Evolutionary conservation across 2,329 filamentous ascomycete genomes (phyloP), one percentile per base, ranked within the genome.

Genomic region (Beauveria australis): DNA sequence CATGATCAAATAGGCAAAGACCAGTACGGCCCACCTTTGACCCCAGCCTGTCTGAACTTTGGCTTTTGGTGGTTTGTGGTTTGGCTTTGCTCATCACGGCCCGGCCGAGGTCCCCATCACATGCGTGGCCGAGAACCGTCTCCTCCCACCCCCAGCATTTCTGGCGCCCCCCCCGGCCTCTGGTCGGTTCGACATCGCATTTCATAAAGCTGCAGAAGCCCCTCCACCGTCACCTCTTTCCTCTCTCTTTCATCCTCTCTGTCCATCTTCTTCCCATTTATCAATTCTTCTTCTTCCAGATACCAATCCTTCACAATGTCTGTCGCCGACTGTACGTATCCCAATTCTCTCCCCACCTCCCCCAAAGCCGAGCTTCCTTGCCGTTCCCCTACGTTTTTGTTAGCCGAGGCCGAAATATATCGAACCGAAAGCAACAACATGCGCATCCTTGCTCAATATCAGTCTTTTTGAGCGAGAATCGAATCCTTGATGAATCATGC

Each of bases 91-190:
- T 16, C 46, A n/a, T 19, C 18, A 56, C 55, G 65, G 66, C 68
- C 68, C 55, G 65, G 66, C 70, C 69, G 70, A 71, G 70, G 70
- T 63, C 64, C 65, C 61, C 68, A 69, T 72, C 70, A 71, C 70
- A 71, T 72, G 67, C 69, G 63, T 66, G 33, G 14, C 40, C 54
- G 55, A 59, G 43, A 24, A 19, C 44, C 19, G n/a, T 46, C n/a
- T 46, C n/a, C 10, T 22, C 44, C 14, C 37, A 19, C 51, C 28
- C 28, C 54, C 41, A 55, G 53, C 33, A 37, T 14, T 37, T 6
- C 33, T 37, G 12, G 33, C 33, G 33, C 33, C 12, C 41, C 12
- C 12, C 28, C 48, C 28, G 48, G 48, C 26, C 28, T 6, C 12
- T 37, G 33, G 48, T 26, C 47, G 47, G 22, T 49, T 49, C 47